Conservation (phyloP, 768 basidiomycete species). For the Termitomyces sp. region DNA sequence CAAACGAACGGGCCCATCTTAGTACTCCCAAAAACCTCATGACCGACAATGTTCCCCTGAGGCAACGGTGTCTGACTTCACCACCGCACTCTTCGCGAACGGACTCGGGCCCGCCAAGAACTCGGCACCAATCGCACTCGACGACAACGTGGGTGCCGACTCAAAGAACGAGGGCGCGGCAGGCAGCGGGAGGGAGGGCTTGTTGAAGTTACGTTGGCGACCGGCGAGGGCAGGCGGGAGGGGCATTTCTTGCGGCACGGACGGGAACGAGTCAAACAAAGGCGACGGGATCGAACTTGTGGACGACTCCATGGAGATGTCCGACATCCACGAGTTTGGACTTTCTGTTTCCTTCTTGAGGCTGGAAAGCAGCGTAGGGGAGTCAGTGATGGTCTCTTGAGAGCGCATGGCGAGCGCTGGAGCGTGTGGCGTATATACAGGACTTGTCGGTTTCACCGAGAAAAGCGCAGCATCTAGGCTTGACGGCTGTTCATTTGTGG, state of each 20-base stretch:
- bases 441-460: slow-evolving; percentile 9
- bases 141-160: slow-evolving; percentile 14
- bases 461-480: slow-evolving; percentile 4
- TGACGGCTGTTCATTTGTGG: neutral
- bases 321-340: slow-evolving; percentile 47
- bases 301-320: slow-evolving; percentile 35
- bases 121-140: slow-evolving; percentile 17
- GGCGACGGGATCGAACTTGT: slow-evolving; percentile 41
- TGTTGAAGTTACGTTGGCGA: slow-evolving; percentile 10
- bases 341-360: slow-evolving; percentile 18
- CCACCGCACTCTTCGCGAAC: slow-evolving; percentile 6
- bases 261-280: slow-evolving; percentile 67
- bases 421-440: slow-evolving; percentile 13
- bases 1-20: neutral
- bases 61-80: neutral
- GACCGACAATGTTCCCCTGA: slow-evolving; percentile 6
- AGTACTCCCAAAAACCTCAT: neutral
- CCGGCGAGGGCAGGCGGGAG: slow-evolving; percentile 17
- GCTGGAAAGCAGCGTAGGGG: slow-evolving; percentile 15
- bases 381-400: slow-evolving; percentile 15
- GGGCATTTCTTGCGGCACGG: slow-evolving; percentile 54
- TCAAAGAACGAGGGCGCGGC: slow-evolving; percentile 19
- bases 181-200: slow-evolving; percentile 13
- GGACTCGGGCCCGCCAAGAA: slow-evolving; percentile 10
- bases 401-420: slow-evolving; percentile 15